Evolutionary conservation across 1,284 basidiomycete genomes (phyloP), one percentile per base, ranked within the genome.

Genomic region (Limonomyces culmigenus): DNA sequence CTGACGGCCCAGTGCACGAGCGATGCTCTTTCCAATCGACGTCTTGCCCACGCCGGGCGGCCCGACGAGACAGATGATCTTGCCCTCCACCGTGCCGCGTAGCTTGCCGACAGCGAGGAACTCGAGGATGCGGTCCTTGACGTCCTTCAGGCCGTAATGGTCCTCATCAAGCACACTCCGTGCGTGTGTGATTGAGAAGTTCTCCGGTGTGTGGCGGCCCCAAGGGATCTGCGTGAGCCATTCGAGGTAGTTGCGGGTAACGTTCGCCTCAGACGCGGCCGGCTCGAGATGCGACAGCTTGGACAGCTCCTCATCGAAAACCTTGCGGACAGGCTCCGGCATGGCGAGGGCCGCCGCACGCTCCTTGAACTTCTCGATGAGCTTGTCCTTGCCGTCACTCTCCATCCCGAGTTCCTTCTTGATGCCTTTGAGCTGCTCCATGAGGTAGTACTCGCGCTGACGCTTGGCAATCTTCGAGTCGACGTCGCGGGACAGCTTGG

Each of bases 371-470:
- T 93, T 91, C 54, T 95, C 88, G 35, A 97, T 83, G 41, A 97
- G 62, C 60, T 92, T 95, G 60, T 97, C 93, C 64, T 97, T 97
- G 29, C 93, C 93, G 48, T 98, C 93, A 21, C 78, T 81, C 58
- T 93, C 89, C 74, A 97, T 87, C 3, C 93, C 93, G 5, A 98
- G 69, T 59, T 97, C 95, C 63, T 93, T 95, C 67, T 98, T 97
- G 60, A 99, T 98, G 2, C 88, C 91, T 59, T 95, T 96, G 42
- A 98, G 72, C 59, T 98, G 95, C 56, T 99, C 95, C 84, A 89
- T 92, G 40, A 99, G 65, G 57, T 95, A 97, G 53, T 95, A 97
- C 62, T 98, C 95, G 41, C 92, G 67, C 54, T 98, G 93, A 12
- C 92, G 70, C 58, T 97, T 97, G 34, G 89, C 89, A 42, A 98